A percentile compares a stretch with the other conserved stretches of the same genome.
These are phyloP conservation scores for Odontarrhena argentea DNA, from an alignment of 345 rosid species.

Conservation along the genomic window DNA sequence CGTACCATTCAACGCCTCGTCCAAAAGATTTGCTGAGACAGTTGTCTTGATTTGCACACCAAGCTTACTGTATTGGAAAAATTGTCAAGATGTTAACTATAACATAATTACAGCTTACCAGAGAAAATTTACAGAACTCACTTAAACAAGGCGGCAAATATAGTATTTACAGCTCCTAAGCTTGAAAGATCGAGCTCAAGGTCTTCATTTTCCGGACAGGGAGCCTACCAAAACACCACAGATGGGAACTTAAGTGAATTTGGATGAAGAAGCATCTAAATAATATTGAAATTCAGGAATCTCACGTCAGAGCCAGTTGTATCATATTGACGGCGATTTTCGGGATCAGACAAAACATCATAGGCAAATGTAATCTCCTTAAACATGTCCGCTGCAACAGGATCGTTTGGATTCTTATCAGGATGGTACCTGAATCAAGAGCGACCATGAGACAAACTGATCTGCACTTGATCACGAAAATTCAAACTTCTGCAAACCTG, in stretches of 20 bases:
- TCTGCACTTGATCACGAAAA: neutral
- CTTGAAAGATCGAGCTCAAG: constrained; percentile 96
- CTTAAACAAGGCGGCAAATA: constrained; percentile 97
- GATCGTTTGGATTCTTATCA: constrained; percentile 91
- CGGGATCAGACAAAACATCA: constrained; percentile 85
- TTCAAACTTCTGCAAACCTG: constrained; percentile 46
- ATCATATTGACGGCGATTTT: constrained; percentile 78
- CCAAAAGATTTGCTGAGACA: constrained; percentile 84
- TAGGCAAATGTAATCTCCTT: constrained; percentile 89
- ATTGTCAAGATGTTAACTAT: neutral
- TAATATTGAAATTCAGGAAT: constrained; percentile 5
- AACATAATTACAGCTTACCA: neutral
- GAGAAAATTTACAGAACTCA: constrained; percentile 31
- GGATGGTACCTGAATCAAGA: constrained; percentile 81
- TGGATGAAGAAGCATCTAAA: neutral
- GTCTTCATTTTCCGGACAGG: constrained; percentile 75
- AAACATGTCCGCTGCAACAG: constrained; percentile 87
- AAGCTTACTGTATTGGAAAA: constrained; percentile 62
- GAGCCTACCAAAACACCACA: constrained; percentile 54
- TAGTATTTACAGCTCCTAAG: constrained; percentile 91
- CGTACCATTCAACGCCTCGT: constrained; percentile 78
- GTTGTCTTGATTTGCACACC: constrained; percentile 98
- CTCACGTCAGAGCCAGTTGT: constrained; percentile 91
- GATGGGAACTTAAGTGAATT: neutral
- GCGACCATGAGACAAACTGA: neutral